phyloP scores from a whole-genome alignment of 2,329 filamentous ascomycete species.

The Trematosphaeria pertusa region DNA sequence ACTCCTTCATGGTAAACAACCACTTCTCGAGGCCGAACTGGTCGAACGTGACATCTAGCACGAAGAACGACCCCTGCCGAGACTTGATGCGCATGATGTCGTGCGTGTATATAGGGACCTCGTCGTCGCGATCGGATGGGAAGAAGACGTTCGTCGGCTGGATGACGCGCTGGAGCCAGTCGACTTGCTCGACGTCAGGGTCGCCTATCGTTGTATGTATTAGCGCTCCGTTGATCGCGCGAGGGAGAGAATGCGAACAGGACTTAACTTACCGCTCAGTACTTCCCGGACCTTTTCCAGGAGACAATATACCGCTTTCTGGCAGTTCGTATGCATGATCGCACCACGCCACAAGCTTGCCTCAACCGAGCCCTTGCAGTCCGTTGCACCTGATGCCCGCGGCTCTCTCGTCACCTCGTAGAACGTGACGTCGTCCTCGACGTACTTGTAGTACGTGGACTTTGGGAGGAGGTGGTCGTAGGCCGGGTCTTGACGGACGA shows the following conservation, averaged over 20 bases:
- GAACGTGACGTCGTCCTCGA: background rate
- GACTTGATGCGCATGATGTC: background rate
- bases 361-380: background rate
- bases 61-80: background rate
- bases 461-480: background rate
- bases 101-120: background rate
- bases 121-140: background rate
- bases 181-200: background rate
- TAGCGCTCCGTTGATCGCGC: background rate
- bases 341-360: background rate
- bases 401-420: background rate
- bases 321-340: background rate
- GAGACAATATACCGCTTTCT: background rate
- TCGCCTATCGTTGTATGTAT: background rate
- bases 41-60: background rate
- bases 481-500: background rate
- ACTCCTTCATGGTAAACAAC: background rate
- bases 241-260: background rate
- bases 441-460: background rate
- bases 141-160: background rate
- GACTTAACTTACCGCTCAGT: background rate
- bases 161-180: background rate
- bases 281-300: background rate
- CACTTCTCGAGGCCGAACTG: slow-evolving; percentile 5
- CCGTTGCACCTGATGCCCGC: background rate